Evolutionary conservation across 2,329 filamentous ascomycete genomes (phyloP).

Genomic region (Diaporthe sp.): DNA sequence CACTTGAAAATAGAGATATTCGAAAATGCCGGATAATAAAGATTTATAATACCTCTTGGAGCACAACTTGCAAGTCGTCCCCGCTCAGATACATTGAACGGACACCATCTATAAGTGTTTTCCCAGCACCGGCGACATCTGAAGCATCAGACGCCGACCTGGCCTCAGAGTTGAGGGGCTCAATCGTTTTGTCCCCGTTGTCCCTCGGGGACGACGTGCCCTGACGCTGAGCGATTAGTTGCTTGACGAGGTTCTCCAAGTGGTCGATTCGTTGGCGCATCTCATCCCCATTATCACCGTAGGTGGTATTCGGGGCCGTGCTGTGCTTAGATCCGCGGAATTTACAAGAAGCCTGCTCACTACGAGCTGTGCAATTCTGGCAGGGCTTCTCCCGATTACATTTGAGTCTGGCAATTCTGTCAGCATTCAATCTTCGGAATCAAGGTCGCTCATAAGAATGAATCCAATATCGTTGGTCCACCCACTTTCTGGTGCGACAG

Average conservation of each 20-base stretch:
- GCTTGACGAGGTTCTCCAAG: conserved; percentile 38
- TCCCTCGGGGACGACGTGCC: neutral
- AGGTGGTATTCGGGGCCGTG: neutral
- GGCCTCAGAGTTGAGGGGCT: neutral
- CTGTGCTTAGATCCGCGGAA: conserved; percentile 38
- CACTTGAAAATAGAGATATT: neutral
- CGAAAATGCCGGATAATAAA: neutral
- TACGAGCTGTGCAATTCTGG: conserved; percentile 42
- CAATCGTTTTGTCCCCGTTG: neutral
- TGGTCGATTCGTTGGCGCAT: conserved; percentile 40
- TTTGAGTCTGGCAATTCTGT: conserved; percentile 38
- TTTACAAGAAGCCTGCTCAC: conserved; percentile 38
- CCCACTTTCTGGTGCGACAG: conserved; percentile 39
- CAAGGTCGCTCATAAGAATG: neutral
- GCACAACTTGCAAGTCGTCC: conserved; percentile 41
- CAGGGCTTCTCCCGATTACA: conserved; percentile 44
- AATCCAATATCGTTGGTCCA: neutral
- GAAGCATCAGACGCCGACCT: neutral
- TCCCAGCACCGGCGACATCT: conserved; percentile 13
- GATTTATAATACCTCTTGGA: conserved; percentile 38
- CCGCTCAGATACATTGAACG: conserved; percentile 39
- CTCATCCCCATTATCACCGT: conserved; percentile 24
- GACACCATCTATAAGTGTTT: conserved; percentile 38
- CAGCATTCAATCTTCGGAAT: conserved; percentile 13
- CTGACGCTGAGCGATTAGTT: conserved; percentile 35